Evolutionary conservation across 257 asterid species (phyloP).

Genomic region (Solanum rostratum): DNA sequence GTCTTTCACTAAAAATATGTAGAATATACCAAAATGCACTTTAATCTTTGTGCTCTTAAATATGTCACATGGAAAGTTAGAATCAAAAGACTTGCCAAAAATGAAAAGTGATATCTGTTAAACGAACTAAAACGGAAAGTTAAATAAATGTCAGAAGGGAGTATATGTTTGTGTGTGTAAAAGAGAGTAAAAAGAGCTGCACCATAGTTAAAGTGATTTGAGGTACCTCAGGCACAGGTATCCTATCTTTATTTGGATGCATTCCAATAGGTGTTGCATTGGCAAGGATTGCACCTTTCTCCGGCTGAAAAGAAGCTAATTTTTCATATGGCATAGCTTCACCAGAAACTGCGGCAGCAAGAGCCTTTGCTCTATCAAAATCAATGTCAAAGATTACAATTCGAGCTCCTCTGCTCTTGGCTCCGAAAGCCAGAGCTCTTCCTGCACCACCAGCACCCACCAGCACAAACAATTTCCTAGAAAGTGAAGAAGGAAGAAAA

Average conservation of each 20-base stretch:
- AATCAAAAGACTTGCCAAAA: too few species aligned
- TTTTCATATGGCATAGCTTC: slow-evolving; percentile 36
- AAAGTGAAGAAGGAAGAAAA: slow-evolving; percentile 14
- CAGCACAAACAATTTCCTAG: slow-evolving; percentile 41
- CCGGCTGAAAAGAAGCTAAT: slow-evolving; percentile 33
- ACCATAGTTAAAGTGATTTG: not conserved
- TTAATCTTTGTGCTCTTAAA: too few species aligned
- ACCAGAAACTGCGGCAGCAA: slow-evolving; percentile 44
- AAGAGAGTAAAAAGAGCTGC: not conserved
- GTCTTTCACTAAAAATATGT: too few species aligned
- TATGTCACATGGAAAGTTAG: too few species aligned
- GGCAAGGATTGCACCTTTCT: slow-evolving; percentile 52
- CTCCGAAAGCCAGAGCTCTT: slow-evolving; percentile 64
- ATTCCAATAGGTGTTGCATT: slow-evolving; percentile 70
- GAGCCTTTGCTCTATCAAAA: slow-evolving; percentile 49
- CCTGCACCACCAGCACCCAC: slow-evolving; percentile 81
- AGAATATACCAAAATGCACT: too few species aligned
- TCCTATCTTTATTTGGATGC: slow-evolving; percentile 45
- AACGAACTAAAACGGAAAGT: too few species aligned
- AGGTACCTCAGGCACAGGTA: slow-evolving; percentile 40
- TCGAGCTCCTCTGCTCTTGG: slow-evolving; percentile 47
- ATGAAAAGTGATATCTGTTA: too few species aligned
- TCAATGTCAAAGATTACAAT: slow-evolving; percentile 46
- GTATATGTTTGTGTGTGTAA: not conserved
- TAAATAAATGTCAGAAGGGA: too few species aligned